These are phyloP conservation scores for Fusarium paranaense DNA, from an alignment of 2,329 filamentous ascomycete species.

Conservation along the genomic window DNA sequence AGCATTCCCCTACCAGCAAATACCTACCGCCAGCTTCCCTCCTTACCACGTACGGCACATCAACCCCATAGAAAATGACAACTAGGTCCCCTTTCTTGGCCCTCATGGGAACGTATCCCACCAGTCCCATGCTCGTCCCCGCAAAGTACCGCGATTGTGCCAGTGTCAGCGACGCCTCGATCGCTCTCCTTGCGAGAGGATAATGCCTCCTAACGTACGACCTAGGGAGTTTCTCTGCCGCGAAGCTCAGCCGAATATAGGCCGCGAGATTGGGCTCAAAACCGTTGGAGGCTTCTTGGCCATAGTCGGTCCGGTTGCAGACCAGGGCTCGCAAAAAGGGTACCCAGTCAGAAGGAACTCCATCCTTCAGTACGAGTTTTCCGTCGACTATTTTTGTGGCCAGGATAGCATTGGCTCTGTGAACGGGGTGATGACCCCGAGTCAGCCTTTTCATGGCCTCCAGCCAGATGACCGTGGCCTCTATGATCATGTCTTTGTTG, in stretches of 20 bases:
- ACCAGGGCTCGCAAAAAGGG: neutral
- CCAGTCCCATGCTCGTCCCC: neutral
- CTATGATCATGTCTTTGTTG: neutral
- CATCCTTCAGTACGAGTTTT: neutral
- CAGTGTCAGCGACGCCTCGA: neutral
- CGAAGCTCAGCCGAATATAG: neutral
- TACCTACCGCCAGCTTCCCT: neutral
- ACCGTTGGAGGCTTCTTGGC: neutral
- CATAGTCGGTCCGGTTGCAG: neutral
- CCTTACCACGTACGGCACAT: neutral
- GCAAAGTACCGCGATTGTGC: neutral
- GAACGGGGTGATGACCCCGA: neutral
- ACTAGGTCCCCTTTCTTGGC: neutral
- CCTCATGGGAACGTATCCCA: neutral
- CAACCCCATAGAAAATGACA: neutral
- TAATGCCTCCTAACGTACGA: neutral
- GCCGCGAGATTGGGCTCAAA: neutral
- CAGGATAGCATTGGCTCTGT: neutral
- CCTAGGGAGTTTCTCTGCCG: neutral
- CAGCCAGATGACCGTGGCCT: neutral
- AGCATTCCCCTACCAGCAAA: neutral
- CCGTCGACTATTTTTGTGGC: neutral
- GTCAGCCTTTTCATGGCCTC: neutral
- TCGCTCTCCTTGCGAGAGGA: neutral
- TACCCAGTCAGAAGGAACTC: neutral